phyloP scores from a whole-genome alignment of 2,329 filamentous ascomycete genomes.

The Teratosphaeria destructans region DNA sequence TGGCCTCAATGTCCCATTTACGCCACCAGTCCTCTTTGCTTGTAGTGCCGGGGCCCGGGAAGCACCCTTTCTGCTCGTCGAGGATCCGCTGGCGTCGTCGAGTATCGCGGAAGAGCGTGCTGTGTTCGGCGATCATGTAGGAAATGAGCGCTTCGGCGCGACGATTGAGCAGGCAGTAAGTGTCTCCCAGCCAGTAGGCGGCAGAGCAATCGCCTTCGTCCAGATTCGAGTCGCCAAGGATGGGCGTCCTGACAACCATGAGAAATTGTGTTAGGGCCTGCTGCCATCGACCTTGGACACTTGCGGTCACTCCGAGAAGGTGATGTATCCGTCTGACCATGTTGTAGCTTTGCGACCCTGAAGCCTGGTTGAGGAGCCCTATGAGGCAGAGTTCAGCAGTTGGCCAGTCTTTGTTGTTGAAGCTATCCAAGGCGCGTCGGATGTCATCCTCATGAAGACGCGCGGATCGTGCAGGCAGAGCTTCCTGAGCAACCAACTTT shows the following conservation, averaged over 20 bases:
- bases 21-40: constrained; percentile 3
- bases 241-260: constrained; percentile 10
- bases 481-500: neutral
- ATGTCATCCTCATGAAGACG: neutral
- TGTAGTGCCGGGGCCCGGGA: neutral
- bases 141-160: constrained; percentile 14
- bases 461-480: neutral
- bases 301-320: neutral
- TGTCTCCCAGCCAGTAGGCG: constrained; percentile 18
- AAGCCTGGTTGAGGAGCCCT: neutral
- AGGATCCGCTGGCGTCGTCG: constrained; percentile 4
- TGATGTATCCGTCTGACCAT: neutral
- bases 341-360: neutral
- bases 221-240: constrained; percentile 5
- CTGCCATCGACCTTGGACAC: neutral
- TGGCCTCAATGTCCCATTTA: neutral
- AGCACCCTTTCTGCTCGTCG: constrained; percentile 5
- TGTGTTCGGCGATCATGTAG: constrained; percentile 13
- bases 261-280: constrained; percentile 12
- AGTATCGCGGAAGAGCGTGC: constrained; percentile 3
- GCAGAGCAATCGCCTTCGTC: constrained; percentile 17
- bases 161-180: constrained; percentile 13
- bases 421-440: neutral
- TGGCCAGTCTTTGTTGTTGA: neutral
- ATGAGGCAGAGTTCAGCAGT: neutral